Conservation (phyloP, 345 rosid species). For the Populus tremula region DNA sequence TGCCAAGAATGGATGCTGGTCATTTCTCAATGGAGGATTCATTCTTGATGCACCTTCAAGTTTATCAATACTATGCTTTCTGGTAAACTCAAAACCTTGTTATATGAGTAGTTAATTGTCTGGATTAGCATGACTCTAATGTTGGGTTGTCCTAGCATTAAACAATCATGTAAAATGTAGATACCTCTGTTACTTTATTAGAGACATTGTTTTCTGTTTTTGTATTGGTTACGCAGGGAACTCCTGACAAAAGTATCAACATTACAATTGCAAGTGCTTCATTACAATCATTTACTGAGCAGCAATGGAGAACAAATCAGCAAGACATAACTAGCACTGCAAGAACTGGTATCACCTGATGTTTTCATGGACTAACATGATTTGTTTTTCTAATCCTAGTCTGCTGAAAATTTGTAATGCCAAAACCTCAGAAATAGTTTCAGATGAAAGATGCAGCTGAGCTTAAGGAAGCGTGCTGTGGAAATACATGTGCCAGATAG, state of each 20-base stretch:
- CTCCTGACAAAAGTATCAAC: slow-evolving; percentile 30
- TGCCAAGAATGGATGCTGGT: slow-evolving; percentile 79
- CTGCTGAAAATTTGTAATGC: background rate
- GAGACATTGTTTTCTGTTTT: background rate
- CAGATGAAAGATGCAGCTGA: no score
- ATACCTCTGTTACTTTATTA: background rate
- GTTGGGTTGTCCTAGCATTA: background rate
- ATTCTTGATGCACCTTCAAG: slow-evolving; percentile 49
- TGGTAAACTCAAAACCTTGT: slow-evolving; percentile 33
- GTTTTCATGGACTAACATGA: background rate
- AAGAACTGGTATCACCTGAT: slow-evolving; percentile 10
- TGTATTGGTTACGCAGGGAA: slow-evolving; percentile 32
- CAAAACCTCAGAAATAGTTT: background rate
- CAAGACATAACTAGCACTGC: slow-evolving; percentile 52
- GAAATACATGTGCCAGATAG: slow-evolving; percentile 59
- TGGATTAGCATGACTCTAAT: background rate
- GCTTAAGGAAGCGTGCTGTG: slow-evolving; percentile 60
- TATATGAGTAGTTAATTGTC: background rate
- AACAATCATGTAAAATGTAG: background rate
- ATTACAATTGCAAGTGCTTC: slow-evolving; percentile 50
- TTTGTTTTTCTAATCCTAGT: background rate
- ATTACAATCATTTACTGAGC: slow-evolving; percentile 64
- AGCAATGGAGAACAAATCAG: slow-evolving; percentile 70
- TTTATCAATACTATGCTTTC: slow-evolving; percentile 44
- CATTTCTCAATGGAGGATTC: slow-evolving; percentile 94